A percentile compares a stretch with the other conserved stretches of the same genome.
phyloP scores from a whole-genome alignment of 305 asterid species.

The Fraxinus platypoda region DNA sequence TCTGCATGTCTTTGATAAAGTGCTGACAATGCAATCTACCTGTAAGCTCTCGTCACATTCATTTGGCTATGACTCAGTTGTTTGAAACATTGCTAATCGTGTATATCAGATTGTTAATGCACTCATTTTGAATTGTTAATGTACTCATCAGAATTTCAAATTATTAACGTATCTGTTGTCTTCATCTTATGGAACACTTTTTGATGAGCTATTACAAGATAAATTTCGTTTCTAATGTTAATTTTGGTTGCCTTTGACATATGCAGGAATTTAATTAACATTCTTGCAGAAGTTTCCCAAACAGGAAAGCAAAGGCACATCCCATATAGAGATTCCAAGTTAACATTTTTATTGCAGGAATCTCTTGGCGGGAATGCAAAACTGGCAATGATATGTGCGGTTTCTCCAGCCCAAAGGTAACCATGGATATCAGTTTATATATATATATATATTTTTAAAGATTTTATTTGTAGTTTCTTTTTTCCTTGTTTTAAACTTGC shows the following conservation, averaged over 20 bases:
- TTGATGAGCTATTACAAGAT: neutral
- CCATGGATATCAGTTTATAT: neutral
- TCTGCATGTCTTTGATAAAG: neutral
- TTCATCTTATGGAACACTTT: slow-evolving; percentile 11
- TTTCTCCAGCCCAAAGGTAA: slow-evolving; percentile 89
- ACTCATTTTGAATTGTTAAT: no score
- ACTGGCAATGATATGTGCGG: slow-evolving; percentile 97
- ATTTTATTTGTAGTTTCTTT: neutral
- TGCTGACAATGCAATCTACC: neutral
- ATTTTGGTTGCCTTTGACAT: slow-evolving; percentile 24
- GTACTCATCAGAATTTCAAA: neutral
- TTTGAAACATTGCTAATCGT: neutral
- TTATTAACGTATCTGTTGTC: neutral
- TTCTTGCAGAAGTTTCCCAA: slow-evolving; percentile 95
- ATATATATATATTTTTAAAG: no score
- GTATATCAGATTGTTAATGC: neutral
- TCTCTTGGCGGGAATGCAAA: slow-evolving; percentile 98
- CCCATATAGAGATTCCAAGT: slow-evolving; percentile 94
- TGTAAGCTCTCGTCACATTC: neutral
- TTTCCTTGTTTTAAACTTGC: neutral
- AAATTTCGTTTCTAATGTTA: slow-evolving; percentile 14
- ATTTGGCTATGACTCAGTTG: neutral
- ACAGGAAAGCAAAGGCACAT: slow-evolving; percentile 96
- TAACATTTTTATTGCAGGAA: slow-evolving; percentile 94
- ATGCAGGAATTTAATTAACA: slow-evolving; percentile 86